phyloP scores from a whole-genome alignment of 805 yeast genomes.

The Hanseniaspora pseudoguilliermondii region DNA sequence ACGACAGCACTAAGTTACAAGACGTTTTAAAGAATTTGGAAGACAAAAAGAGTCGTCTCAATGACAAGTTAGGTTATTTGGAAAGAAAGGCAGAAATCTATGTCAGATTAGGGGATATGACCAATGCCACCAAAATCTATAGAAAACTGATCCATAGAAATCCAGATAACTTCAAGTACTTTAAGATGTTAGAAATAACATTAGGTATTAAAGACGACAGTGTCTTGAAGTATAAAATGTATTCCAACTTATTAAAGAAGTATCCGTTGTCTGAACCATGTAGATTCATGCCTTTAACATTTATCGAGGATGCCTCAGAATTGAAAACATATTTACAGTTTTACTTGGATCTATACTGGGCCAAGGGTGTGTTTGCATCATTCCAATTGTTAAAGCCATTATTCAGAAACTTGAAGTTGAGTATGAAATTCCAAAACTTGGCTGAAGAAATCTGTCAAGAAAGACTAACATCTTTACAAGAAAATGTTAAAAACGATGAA shows the following conservation, averaged over 20 bases:
- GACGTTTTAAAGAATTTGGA: slow-evolving; percentile 51
- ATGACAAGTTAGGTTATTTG: slow-evolving; percentile 47
- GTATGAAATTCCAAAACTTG: slow-evolving; percentile 26
- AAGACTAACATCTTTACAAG: slow-evolving; percentile 31
- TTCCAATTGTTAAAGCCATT: slow-evolving; percentile 77
- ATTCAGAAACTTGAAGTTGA: slow-evolving; percentile 35
- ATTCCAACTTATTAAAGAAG: slow-evolving; percentile 49
- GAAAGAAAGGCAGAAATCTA: slow-evolving; percentile 59
- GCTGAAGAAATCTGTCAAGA: slow-evolving; percentile 40
- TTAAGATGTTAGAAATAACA: slow-evolving; percentile 50
- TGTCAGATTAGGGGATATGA: slow-evolving; percentile 39
- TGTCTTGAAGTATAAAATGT: slow-evolving; percentile 44
- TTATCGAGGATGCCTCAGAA: slow-evolving; percentile 42
- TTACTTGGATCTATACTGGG: slow-evolving; percentile 51
- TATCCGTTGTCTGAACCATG: slow-evolving; percentile 83
- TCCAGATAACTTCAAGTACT: slow-evolving; percentile 65
- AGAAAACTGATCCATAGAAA: slow-evolving; percentile 67
- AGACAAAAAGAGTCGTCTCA: slow-evolving; percentile 39
- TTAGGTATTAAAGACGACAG: slow-evolving; percentile 38
- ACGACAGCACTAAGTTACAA: slow-evolving; percentile 29
- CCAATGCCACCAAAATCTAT: slow-evolving; percentile 57
- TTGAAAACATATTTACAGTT: slow-evolving; percentile 32
- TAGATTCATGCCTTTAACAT: slow-evolving; percentile 61
- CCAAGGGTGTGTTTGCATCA: slow-evolving; percentile 79
- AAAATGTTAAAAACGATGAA: slow-evolving; percentile 21